Percentiles rank a stretch among this genome's conserved stretches.
Conservation (phyloP, 345 rosid species). For the Xanthoceras sorbifolium region DNA sequence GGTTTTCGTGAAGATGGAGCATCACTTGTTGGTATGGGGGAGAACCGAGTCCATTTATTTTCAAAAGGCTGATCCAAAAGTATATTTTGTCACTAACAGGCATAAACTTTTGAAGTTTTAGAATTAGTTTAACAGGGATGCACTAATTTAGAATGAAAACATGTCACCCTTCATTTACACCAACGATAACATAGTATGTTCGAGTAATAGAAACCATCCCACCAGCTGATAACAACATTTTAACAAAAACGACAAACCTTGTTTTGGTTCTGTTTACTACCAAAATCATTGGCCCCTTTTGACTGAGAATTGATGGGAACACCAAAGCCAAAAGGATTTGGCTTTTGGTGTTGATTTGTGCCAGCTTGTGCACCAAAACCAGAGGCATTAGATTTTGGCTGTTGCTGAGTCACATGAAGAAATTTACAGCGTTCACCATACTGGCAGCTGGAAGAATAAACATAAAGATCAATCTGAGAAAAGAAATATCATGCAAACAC, state of each 20-base stretch:
- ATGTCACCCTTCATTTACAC: not conserved
- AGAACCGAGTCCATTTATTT: conserved; percentile 71
- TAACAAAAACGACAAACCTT: conserved; percentile 47
- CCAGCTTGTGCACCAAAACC: conserved; percentile 53
- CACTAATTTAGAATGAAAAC: not conserved
- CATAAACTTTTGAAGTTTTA: not conserved
- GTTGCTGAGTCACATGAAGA: conserved; percentile 63
- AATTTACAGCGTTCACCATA: conserved; percentile 74
- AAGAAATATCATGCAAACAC: not conserved
- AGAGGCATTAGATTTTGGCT: conserved; percentile 42
- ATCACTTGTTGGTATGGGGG: conserved; percentile 38
- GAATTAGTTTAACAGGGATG: not conserved
- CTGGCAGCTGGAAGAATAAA: conserved; percentile 61
- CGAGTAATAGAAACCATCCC: too few species aligned
- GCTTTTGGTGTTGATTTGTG: conserved; percentile 46
- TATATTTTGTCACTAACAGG: conserved; percentile 10
- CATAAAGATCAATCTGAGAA: conserved; percentile 10
- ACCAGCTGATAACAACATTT: not conserved
- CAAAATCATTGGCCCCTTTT: conserved; percentile 33
- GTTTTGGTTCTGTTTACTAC: conserved; percentile 48
- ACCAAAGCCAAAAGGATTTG: conserved; percentile 79
- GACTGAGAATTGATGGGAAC: conserved; percentile 48
- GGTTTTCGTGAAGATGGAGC: conserved; percentile 48
- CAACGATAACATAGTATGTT: too few species aligned
- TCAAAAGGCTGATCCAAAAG: conserved; percentile 58